These are phyloP conservation scores for Coemansia brasiliensis DNA, from an alignment of 192 early-diverging fungal genomes.

Conservation along the genomic window DNA sequence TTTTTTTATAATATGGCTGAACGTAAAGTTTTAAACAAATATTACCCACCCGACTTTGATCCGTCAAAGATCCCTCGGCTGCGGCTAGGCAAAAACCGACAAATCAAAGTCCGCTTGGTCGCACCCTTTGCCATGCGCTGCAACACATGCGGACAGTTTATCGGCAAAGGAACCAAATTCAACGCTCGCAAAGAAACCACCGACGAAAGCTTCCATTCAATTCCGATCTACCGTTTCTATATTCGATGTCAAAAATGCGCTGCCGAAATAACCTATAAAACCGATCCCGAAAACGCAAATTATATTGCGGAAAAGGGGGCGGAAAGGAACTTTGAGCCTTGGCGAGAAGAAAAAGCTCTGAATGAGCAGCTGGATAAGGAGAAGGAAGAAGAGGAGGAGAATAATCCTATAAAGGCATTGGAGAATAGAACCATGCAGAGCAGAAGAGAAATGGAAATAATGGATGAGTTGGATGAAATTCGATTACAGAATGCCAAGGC, in stretches of 20 bases:
- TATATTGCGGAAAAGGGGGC: slow-evolving; percentile 94
- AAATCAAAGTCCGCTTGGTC: slow-evolving; percentile 97
- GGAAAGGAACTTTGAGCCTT: slow-evolving; percentile 92
- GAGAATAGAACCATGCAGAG: slow-evolving; percentile 93
- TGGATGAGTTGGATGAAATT: slow-evolving; percentile 96
- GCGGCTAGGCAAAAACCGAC: slow-evolving; percentile 76
- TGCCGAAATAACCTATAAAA: slow-evolving; percentile 97
- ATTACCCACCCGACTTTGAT: slow-evolving; percentile 97
- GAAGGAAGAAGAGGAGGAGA: slow-evolving; percentile 76
- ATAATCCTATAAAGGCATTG: slow-evolving; percentile 92
- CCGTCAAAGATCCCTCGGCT: slow-evolving; percentile 88
- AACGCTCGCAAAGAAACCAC: slow-evolving; percentile 91
- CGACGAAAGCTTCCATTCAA: slow-evolving; percentile 62
- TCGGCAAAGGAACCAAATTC: slow-evolving; percentile 98
- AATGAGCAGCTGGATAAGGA: slow-evolving; percentile 60
- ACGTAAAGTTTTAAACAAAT: slow-evolving; percentile 95
- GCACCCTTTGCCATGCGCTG: slow-evolving; percentile 99
- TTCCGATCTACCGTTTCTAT: slow-evolving; percentile 80
- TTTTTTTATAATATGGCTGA: slow-evolving; percentile 67
- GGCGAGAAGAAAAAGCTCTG: slow-evolving; percentile 70
- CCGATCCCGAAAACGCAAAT: slow-evolving; percentile 92
- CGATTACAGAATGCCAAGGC: slow-evolving; percentile 74
- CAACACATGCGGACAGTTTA: slow-evolving; percentile 92
- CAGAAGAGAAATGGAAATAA: slow-evolving; percentile 95
- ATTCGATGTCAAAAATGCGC: slow-evolving; percentile 91